These are phyloP conservation scores for Drechslerella coelobrocha DNA, from an alignment of 2,329 filamentous ascomycete species.

Conservation along the genomic window DNA sequence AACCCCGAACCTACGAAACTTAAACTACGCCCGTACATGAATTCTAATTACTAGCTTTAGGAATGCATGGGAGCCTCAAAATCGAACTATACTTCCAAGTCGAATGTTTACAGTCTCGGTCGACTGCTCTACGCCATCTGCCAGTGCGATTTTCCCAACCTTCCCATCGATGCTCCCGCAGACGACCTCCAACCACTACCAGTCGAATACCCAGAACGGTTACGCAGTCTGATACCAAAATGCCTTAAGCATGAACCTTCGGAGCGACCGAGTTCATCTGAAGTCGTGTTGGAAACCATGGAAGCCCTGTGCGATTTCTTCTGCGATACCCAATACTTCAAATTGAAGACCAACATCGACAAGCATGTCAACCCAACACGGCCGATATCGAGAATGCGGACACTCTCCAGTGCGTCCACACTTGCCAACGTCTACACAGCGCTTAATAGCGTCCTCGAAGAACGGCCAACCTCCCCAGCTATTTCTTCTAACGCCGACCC, in stretches of 20 bases:
- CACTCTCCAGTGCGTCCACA: slow-evolving; percentile 44
- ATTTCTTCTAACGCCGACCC: slow-evolving; percentile 39
- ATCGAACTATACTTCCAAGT: slow-evolving; percentile 43
- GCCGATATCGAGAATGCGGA: slow-evolving; percentile 41
- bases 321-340: slow-evolving; percentile 41
- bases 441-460: slow-evolving; percentile 30
- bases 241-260: slow-evolving; percentile 42
- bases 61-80: slow-evolving; percentile 30
- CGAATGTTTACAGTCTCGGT: slow-evolving; percentile 47
- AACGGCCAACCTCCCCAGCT: slow-evolving; percentile 39
- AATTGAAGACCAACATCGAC: slow-evolving; percentile 47
- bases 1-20: background rate
- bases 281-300: slow-evolving; percentile 46
- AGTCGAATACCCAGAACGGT: slow-evolving; percentile 44
- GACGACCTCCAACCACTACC: slow-evolving; percentile 45
- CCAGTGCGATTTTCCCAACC: slow-evolving; percentile 45
- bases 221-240: slow-evolving; percentile 41
- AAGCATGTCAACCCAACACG: slow-evolving; percentile 45
- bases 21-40: too few relatives aligned
- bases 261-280: slow-evolving; percentile 41
- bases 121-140: slow-evolving; percentile 41
- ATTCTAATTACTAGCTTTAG: slow-evolving; percentile 8
- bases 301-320: slow-evolving; percentile 38
- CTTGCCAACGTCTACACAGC: slow-evolving; percentile 46
- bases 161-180: slow-evolving; percentile 33